These are phyloP conservation scores for Exserohilum rostratum DNA, from an alignment of 2,329 filamentous ascomycete genomes.

Conservation along the genomic window DNA sequence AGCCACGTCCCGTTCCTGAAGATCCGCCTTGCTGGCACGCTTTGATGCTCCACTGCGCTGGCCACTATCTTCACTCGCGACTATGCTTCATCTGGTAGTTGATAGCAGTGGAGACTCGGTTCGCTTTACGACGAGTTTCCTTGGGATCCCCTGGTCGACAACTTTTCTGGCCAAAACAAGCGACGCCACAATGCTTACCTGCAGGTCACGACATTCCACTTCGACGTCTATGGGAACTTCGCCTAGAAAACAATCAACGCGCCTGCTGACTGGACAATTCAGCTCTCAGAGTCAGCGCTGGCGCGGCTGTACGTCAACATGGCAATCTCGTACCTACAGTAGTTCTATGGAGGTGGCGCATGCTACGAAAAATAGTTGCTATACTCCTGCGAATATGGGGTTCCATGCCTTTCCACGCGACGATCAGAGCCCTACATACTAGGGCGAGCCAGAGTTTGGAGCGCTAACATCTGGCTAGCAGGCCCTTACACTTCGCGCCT, in stretches of 20 bases:
- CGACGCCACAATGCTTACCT: slow-evolving; percentile 32
- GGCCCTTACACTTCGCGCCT: slow-evolving; percentile 8
- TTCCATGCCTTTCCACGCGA: background rate
- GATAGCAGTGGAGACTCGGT: slow-evolving; percentile 18
- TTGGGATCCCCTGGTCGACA: slow-evolving; percentile 15
- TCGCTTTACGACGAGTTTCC: slow-evolving; percentile 5
- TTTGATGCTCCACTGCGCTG: slow-evolving; percentile 1
- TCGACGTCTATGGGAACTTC: slow-evolving; percentile 21
- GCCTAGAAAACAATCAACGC: slow-evolving; percentile 25
- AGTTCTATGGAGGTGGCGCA: background rate
- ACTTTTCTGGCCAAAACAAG: slow-evolving; percentile 6
- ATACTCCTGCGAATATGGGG: background rate
- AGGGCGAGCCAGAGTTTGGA: background rate
- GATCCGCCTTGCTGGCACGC: slow-evolving; percentile 9
- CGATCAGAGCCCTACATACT: background rate
- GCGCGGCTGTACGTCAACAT: background rate
- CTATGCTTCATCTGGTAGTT: slow-evolving; percentile 20
- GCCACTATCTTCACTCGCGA: background rate
- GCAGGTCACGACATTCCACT: slow-evolving; percentile 24
- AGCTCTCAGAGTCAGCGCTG: background rate
- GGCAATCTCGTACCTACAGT: background rate
- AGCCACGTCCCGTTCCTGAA: slow-evolving; percentile 17
- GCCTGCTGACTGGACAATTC: slow-evolving; percentile 4
- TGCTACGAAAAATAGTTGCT: too few species aligned
- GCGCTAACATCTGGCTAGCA: background rate